A percentile compares a stretch with the other conserved stretches of the same genome.
These are phyloP conservation scores for Leptographium radiaticola DNA, from an alignment of 2,329 filamentous ascomycete species.

Conservation along the genomic window DNA sequence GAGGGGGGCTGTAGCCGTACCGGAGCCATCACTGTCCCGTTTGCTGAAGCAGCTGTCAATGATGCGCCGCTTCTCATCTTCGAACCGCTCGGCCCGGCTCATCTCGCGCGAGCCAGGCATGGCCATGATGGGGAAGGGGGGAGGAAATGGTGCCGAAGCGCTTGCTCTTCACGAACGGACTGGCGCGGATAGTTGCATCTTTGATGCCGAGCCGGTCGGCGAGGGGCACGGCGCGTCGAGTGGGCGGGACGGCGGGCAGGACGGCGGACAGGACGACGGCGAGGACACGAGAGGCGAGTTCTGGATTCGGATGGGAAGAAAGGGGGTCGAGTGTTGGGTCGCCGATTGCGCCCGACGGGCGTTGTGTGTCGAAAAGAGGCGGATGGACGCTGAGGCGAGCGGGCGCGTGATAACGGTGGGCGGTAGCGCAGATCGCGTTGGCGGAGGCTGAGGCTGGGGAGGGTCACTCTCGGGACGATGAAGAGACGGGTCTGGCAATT, in stretches of 20 bases:
- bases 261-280: not conserved
- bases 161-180: not conserved
- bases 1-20: constrained; percentile 35
- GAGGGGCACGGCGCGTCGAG: not conserved
- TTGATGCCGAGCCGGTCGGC: not conserved
- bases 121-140: constrained; percentile 14
- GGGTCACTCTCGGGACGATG: not conserved
- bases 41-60: constrained; percentile 91
- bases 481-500: not conserved
- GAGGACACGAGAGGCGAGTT: not conserved
- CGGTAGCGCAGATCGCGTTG: not conserved
- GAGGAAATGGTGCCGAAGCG: not conserved
- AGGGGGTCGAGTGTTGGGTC: too few relatives aligned
- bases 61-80: constrained; percentile 92
- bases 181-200: not conserved
- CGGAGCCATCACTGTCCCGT: constrained; percentile 71
- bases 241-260: too few relatives aligned
- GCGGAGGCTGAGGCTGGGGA: not conserved
- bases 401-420: not conserved
- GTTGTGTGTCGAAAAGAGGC: too few relatives aligned
- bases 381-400: not conserved
- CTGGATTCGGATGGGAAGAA: too few relatives aligned
- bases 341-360: too few relatives aligned
- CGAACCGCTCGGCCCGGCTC: constrained; percentile 66
- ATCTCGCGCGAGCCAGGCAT: constrained; percentile 23